Evolutionary conservation across 1,284 basidiomycete genomes (phyloP).

Genomic region (Austroboletus sp.): DNA sequence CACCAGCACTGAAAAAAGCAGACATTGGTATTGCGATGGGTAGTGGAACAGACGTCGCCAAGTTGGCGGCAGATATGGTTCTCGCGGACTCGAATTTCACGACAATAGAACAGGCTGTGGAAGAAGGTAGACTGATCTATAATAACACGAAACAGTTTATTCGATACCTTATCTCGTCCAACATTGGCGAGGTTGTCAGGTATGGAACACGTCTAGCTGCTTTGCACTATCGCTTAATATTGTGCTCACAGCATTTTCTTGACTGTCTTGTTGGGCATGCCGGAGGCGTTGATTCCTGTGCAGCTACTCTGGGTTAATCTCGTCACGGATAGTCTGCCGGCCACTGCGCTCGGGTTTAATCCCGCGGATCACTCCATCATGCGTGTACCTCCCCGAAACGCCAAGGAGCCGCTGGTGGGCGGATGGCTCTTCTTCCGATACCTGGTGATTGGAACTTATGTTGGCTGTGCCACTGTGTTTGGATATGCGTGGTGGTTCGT

Average conservation of each 20-base stretch:
- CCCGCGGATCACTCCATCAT: slow-evolving; percentile 95
- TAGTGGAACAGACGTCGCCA: slow-evolving; percentile 96
- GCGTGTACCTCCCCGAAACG: slow-evolving; percentile 83
- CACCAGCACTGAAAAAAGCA: slow-evolving; percentile 92
- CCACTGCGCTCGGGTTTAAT: slow-evolving; percentile 98
- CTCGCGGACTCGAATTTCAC: slow-evolving; percentile 85
- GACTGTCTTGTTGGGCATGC: slow-evolving; percentile 95
- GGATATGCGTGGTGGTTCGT: slow-evolving; percentile 99
- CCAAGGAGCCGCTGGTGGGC: slow-evolving; percentile 84
- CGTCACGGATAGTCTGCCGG: slow-evolving; percentile 92
- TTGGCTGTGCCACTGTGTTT: slow-evolving; percentile 90
- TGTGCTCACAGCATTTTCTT: slow-evolving; percentile 73
- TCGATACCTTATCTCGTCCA: slow-evolving; percentile 89
- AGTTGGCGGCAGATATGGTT: slow-evolving; percentile 95
- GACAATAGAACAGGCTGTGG: slow-evolving; percentile 91
- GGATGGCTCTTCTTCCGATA: slow-evolving; percentile 96
- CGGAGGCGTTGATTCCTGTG: slow-evolving; percentile 94
- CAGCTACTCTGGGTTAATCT: slow-evolving; percentile 97
- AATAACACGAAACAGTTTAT: slow-evolving; percentile 99
- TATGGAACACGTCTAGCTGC: slow-evolving; percentile 22
- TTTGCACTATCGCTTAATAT: slow-evolving; percentile 1
- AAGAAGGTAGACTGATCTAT: slow-evolving; percentile 95
- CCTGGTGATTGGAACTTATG: slow-evolving; percentile 87
- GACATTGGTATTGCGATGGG: slow-evolving; percentile 99
- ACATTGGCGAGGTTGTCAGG: slow-evolving; percentile 96